These are phyloP conservation scores for Cladosporium phlei DNA, from an alignment of 2,329 filamentous ascomycete genomes.

Conservation along the genomic window DNA sequence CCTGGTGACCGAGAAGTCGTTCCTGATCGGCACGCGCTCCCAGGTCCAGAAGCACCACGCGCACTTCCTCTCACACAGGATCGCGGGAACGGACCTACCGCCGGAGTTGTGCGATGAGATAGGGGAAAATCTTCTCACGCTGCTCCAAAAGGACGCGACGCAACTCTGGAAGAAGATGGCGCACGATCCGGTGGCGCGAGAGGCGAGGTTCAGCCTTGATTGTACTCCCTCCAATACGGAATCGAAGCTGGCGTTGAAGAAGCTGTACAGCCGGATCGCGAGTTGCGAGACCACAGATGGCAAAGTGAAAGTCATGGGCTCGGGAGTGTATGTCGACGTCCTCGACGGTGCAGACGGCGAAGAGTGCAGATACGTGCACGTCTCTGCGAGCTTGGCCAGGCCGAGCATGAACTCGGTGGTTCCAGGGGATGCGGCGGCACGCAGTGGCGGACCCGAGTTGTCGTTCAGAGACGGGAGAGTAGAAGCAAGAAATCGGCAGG, in stretches of 20 bases:
- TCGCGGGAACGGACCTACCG: neutral
- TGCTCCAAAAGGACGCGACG: neutral
- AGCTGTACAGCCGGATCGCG: neutral
- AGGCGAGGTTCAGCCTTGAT: neutral
- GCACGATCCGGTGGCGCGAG: neutral
- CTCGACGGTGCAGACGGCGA: too few relatives aligned
- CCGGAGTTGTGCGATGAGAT: slow-evolving; percentile 1
- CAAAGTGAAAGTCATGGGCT: neutral
- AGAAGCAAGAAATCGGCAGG: too few relatives aligned
- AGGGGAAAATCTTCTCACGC: neutral
- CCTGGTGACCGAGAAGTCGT: slow-evolving; percentile 1
- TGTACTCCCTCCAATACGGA: neutral
- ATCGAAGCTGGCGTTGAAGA: too few relatives aligned
- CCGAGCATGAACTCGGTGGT: neutral
- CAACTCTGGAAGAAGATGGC: neutral
- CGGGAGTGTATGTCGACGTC: too few relatives aligned
- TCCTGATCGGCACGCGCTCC: neutral
- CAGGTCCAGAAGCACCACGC: neutral
- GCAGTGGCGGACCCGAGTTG: too few relatives aligned
- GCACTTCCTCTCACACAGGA: neutral
- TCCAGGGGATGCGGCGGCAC: neutral
- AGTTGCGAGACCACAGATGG: neutral
- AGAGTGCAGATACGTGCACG: neutral
- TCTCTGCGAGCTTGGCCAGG: neutral
- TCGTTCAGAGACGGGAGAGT: too few relatives aligned